Conservation (phyloP, 345 rosid genomes). For the Hibiscus trionum region DNA sequence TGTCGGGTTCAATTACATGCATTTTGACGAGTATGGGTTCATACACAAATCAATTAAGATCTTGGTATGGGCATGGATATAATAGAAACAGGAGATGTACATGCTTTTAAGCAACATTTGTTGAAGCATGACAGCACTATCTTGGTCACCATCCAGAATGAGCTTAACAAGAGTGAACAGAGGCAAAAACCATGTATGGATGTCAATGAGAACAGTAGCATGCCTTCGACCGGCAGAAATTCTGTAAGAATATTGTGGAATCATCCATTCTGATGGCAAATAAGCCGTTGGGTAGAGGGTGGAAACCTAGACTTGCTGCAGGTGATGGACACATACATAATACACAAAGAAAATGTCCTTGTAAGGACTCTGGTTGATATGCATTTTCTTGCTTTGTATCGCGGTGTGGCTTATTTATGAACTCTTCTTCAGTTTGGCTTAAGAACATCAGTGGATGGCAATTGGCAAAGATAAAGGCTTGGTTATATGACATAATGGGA, state of each 20-base stretch:
- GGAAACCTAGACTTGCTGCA: conserved; percentile 25
- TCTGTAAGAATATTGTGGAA: conserved; percentile 24
- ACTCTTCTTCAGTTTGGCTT: no score
- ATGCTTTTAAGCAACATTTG: no score
- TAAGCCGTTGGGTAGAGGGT: conserved; percentile 31
- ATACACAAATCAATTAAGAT: no score
- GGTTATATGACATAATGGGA: no score
- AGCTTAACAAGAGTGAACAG: conserved; percentile 7
- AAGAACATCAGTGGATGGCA: no score
- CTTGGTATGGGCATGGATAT: no score
- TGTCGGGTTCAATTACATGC: conserved; percentile 34
- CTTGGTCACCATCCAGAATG: conserved; percentile 14
- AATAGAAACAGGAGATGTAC: no score
- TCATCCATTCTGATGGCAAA: conserved; percentile 31
- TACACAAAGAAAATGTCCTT: neutral
- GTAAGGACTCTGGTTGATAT: neutral
- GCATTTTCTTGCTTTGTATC: neutral
- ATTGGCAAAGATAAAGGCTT: no score
- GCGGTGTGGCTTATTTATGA: no score
- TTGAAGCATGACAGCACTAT: no score
- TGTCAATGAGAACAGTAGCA: neutral
- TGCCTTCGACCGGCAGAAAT: conserved; percentile 10
- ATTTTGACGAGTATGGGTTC: no score
- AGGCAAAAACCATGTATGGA: neutral
- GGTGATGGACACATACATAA: conserved; percentile 22